phyloP scores from a whole-genome alignment of 2,329 filamentous ascomycete genomes.

The Ophiocordyceps robertsii region DNA sequence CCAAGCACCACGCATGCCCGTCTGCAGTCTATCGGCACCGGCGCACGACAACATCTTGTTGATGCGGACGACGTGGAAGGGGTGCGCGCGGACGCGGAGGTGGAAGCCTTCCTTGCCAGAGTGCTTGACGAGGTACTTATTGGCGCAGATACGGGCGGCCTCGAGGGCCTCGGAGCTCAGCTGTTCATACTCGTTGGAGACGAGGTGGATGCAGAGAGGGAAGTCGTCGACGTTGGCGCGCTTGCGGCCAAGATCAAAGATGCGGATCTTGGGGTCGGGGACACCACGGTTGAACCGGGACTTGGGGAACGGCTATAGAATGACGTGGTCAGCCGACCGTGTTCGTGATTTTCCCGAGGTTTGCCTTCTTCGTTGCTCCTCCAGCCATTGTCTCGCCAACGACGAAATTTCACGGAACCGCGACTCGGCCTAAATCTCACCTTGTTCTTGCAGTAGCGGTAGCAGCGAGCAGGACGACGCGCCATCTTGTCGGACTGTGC shows the following conservation, averaged over 20 bases:
- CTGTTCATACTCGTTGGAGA: constrained; percentile 99
- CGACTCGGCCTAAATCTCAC: constrained; percentile 36
- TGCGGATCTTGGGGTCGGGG: constrained; percentile 71
- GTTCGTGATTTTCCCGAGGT: not conserved
- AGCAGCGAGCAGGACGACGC: constrained; percentile 97
- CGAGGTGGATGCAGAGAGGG: constrained; percentile 96
- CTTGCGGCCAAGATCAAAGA: constrained; percentile 99
- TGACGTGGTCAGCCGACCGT: not conserved
- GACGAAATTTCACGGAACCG: not conserved
- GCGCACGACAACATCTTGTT: constrained; percentile 99
- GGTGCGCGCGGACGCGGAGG: constrained; percentile 77
- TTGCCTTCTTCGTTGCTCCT: not conserved
- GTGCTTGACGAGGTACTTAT: constrained; percentile 81
- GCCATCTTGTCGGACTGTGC: constrained; percentile 78
- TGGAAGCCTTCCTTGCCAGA: constrained; percentile 64
- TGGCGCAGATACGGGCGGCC: constrained; percentile 99
- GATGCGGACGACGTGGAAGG: constrained; percentile 99
- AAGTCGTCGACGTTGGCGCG: constrained; percentile 98
- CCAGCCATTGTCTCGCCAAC: not conserved
- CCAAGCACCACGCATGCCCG: constrained; percentile 99
- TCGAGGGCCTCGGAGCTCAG: constrained; percentile 98
- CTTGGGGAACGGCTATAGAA: constrained; percentile 81
- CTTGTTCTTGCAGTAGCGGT: constrained; percentile 99
- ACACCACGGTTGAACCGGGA: constrained; percentile 99
- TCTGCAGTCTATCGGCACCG: constrained; percentile 99